A percentile compares a stretch with the other conserved stretches of the same genome.
These are phyloP conservation scores for Chlorella sorokiniana DNA, from an alignment of 139 green algal genomes.

Conservation along the genomic window DNA sequence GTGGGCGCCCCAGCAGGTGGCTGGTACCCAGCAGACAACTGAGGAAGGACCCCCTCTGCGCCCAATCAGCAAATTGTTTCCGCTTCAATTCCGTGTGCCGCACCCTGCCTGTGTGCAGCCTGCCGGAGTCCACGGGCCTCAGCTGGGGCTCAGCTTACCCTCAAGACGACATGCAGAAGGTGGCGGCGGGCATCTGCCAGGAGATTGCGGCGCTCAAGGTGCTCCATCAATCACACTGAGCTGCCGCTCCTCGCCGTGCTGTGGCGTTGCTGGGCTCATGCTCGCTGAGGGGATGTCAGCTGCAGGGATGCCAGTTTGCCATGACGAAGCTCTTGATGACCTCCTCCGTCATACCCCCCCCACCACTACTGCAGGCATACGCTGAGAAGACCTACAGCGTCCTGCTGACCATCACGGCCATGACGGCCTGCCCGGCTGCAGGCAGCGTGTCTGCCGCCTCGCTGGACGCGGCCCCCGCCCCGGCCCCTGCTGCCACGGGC, in stretches of 20 bases:
- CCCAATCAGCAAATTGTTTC: too few species aligned
- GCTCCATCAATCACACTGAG: too few species aligned
- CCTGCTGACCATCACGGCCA: neutral
- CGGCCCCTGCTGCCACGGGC: neutral
- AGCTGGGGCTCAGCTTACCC: neutral
- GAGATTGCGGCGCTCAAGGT: neutral
- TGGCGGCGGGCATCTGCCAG: neutral
- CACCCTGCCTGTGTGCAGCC: too few species aligned
- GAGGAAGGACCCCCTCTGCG: too few species aligned
- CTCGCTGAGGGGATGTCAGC: too few species aligned
- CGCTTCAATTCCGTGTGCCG: too few species aligned
- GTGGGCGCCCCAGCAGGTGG: too few species aligned
- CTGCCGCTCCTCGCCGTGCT: too few species aligned
- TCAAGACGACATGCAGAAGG: neutral
- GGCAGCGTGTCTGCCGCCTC: neutral
- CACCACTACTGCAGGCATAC: neutral
- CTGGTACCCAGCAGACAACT: too few species aligned
- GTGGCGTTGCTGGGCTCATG: neutral
- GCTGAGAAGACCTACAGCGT: neutral
- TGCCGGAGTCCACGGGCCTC: neutral
- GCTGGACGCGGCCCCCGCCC: neutral
- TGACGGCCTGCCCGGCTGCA: neutral
- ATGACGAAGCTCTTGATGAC: too few species aligned
- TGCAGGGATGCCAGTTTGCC: too few species aligned
- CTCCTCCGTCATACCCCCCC: neutral